Evolutionary conservation across 331 rosid genomes (phyloP), one percentile per base, ranked within the genome.

Genomic region (Rhamnella rubrinervis): DNA sequence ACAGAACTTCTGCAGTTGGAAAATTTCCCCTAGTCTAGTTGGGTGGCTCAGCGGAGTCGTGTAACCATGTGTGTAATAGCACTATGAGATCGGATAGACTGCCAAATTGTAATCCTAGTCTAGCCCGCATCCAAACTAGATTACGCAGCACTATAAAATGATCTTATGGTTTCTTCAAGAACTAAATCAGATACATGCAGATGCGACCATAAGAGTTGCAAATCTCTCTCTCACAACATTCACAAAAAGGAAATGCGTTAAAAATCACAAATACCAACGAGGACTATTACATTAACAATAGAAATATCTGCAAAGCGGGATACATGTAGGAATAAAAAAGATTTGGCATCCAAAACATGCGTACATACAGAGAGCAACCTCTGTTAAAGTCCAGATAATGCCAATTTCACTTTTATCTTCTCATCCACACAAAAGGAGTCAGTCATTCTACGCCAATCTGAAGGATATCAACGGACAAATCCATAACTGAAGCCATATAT

Each of bases 401-500:
- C 13, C 46, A 44, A 62, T 44, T 72, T 56, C 62, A 61, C 61
- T 72, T 73, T 35, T 53, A 66, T 73, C 63, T 46, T 46, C 73
- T 44, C 67, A 40, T 76, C 71, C 61, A 66, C 47, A 75, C 59
- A 70, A 67, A 49, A 40, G 61, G n/a, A 47, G 56, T 13, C 71
- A 73, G 28, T 63, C 73, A 31, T 80, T 74, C 77, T 63, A 70
- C 85, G 79, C 51, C 74, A 65, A 39, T 61, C 62, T 68, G 61
- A 71, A 21, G 78, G 56, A 10, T 56, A 28, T 25, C 53, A 6
- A 21, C 13, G 0, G 46, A 7, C 17, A 52, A 50, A 59, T 37
- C 26, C 67, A 28, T 49, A 18, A 10, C 38, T 18, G 77, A 82
- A 52, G 57, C 31, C 53, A 19, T 21, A 65, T 70, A n/a, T 18